Evolutionary conservation across 2,329 filamentous ascomycete genomes (phyloP).

Genomic region (Epicoccum sorghinum): DNA sequence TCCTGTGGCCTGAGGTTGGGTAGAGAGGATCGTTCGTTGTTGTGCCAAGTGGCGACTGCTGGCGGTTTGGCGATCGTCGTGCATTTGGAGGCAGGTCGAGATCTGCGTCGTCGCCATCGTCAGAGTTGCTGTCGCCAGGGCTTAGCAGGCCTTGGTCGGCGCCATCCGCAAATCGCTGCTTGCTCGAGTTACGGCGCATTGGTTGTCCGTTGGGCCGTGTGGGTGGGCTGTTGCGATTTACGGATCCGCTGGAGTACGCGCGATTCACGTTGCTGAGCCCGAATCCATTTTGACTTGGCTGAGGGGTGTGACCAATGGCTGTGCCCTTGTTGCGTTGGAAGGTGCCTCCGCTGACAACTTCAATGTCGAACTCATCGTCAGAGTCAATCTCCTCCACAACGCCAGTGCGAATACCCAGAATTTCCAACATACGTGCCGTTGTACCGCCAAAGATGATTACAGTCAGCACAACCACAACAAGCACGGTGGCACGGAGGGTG

Average conservation of each 20-base stretch:
- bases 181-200: slow-evolving; percentile 59
- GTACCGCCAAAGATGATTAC: slow-evolving; percentile 99
- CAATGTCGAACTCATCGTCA: slow-evolving; percentile 98
- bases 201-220: slow-evolving; percentile 50
- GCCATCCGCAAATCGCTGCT: slow-evolving; percentile 54
- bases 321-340: slow-evolving; percentile 81
- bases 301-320: slow-evolving; percentile 78
- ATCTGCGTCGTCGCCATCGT: slow-evolving; percentile 60
- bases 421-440: slow-evolving; percentile 96
- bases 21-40: slow-evolving; percentile 39
- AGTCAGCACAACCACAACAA: slow-evolving; percentile 95
- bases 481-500: slow-evolving; percentile 88
- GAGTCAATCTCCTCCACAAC: slow-evolving; percentile 97
- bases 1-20: slow-evolving; percentile 47
- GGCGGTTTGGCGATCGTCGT: slow-evolving; percentile 52
- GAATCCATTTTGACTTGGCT: slow-evolving; percentile 60
- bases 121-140: slow-evolving; percentile 54
- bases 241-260: slow-evolving; percentile 64
- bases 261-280: slow-evolving; percentile 58
- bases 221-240: slow-evolving; percentile 58
- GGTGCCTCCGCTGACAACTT: slow-evolving; percentile 68
- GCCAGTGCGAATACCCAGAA: slow-evolving; percentile 92
- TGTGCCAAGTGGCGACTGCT: slow-evolving; percentile 36
- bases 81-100: slow-evolving; percentile 67
- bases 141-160: slow-evolving; percentile 62